These are phyloP conservation scores for Neurospora tetraspora DNA, from an alignment of 495 filamentous ascomycete species.

Conservation along the genomic window DNA sequence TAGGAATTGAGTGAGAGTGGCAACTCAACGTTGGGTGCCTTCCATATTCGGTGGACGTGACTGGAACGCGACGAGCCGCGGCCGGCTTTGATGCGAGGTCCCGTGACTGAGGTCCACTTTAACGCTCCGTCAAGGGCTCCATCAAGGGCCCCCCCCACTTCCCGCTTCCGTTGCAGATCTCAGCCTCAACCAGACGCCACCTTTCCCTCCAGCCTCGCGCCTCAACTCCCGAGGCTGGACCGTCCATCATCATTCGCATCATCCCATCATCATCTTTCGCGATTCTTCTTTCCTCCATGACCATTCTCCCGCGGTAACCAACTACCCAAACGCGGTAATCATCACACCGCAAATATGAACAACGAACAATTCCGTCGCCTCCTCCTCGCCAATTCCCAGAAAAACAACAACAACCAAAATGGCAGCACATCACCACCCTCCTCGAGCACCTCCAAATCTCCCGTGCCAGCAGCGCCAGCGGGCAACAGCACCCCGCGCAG, in stretches of 20 bases:
- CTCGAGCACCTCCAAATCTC: constrained; percentile 14
- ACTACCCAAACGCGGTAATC: not conserved
- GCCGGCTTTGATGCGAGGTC: not conserved
- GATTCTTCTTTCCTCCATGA: not conserved
- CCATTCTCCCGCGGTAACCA: not conserved
- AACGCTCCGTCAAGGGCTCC: not conserved
- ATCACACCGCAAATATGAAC: constrained; percentile 53
- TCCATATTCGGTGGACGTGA: not conserved
- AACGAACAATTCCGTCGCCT: constrained; percentile 92
- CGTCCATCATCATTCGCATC: not conserved
- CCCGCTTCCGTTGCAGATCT: not conserved
- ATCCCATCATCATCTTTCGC: not conserved
- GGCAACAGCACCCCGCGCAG: constrained; percentile 14
- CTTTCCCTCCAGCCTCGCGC: not conserved
- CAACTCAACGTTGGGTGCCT: not conserved
- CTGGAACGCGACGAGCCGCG: not conserved
- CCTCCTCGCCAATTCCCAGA: constrained; percentile 43
- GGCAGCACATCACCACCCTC: constrained; percentile 23
- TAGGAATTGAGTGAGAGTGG: not conserved
- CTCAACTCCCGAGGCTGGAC: not conserved
- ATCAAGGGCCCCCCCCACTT: not conserved
- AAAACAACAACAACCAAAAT: constrained; percentile 25
- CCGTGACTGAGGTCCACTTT: not conserved
- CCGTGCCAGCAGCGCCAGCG: not conserved
- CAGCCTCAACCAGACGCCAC: not conserved